These are phyloP conservation scores for Pholiota microspora DNA, from an alignment of 768 basidiomycete genomes.

Conservation along the genomic window DNA sequence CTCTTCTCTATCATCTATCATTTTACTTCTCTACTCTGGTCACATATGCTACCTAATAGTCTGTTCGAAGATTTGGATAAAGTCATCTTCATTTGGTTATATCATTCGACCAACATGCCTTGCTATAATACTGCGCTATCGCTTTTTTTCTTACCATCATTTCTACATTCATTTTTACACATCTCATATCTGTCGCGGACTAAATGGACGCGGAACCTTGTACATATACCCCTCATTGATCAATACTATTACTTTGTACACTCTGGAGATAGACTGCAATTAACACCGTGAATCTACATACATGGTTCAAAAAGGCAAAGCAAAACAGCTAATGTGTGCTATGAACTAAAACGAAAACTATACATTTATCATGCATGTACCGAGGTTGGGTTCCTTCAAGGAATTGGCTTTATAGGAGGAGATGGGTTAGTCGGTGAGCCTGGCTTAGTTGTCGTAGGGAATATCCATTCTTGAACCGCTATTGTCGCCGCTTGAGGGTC, in stretches of 20 bases:
- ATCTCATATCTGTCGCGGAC: slow-evolving; percentile 7
- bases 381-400: slow-evolving; percentile 2
- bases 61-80: neutral
- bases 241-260: slow-evolving; percentile 26
- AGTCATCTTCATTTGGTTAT: neutral
- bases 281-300: slow-evolving; percentile 29
- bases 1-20: slow-evolving; percentile 8
- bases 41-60: slow-evolving; percentile 12
- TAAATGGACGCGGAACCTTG: slow-evolving; percentile 7
- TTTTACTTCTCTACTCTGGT: slow-evolving; percentile 9
- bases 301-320: slow-evolving; percentile 15
- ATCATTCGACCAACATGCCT: slow-evolving; percentile 9
- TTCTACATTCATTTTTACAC: slow-evolving; percentile 16
- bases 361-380: slow-evolving; percentile 9
- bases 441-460: slow-evolving; percentile 27
- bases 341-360: slow-evolving; percentile 5
- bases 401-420: slow-evolving; percentile 7
- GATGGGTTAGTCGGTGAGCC: slow-evolving; percentile 3
- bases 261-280: slow-evolving; percentile 28
- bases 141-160: slow-evolving; percentile 14
- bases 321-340: slow-evolving; percentile 12
- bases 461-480: slow-evolving; percentile 82
- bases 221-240: slow-evolving; percentile 27
- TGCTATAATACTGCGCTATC: slow-evolving; percentile 9
- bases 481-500: slow-evolving; percentile 64